Evolutionary conservation across 2,329 filamentous ascomycete genomes (phyloP).

Genomic region (Aspergillus uvarum): DNA sequence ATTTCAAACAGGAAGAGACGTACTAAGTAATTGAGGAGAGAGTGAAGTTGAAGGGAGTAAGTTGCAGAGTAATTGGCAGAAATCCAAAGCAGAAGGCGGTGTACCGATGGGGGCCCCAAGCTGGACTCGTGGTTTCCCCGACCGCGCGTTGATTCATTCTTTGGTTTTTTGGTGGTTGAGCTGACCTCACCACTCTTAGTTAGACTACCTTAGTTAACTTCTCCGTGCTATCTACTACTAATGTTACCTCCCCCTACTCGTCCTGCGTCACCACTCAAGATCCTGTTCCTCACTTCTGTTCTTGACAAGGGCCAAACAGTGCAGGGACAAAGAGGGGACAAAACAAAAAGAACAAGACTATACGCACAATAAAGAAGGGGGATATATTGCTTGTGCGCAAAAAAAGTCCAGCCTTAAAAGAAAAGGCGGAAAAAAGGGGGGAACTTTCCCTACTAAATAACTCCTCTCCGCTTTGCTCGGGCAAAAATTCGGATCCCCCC

Average conservation of each 20-base stretch:
- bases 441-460: background rate
- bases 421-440: background rate
- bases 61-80: background rate
- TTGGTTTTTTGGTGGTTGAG: too few species aligned
- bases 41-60: too few species aligned
- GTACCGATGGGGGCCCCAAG: background rate
- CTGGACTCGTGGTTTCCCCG: background rate
- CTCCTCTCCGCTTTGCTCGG: background rate
- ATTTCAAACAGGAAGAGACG: background rate
- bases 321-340: background rate
- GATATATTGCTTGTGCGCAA: background rate
- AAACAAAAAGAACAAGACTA: background rate
- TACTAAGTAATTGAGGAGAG: too few species aligned
- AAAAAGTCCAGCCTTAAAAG: too few species aligned
- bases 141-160: too few species aligned
- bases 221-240: slow-evolving; percentile 3
- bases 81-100: background rate
- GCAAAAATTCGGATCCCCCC: background rate
- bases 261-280: background rate
- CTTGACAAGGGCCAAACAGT: background rate
- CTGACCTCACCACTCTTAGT: slow-evolving; percentile 17
- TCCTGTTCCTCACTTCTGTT: background rate
- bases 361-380: background rate
- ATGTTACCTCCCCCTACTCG: background rate
- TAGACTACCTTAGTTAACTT: background rate